A percentile compares a stretch with the other conserved stretches of the same genome.
Conservation (phyloP, 2,329 filamentous ascomycete species). For the Cladophialophora chaetospira region DNA sequence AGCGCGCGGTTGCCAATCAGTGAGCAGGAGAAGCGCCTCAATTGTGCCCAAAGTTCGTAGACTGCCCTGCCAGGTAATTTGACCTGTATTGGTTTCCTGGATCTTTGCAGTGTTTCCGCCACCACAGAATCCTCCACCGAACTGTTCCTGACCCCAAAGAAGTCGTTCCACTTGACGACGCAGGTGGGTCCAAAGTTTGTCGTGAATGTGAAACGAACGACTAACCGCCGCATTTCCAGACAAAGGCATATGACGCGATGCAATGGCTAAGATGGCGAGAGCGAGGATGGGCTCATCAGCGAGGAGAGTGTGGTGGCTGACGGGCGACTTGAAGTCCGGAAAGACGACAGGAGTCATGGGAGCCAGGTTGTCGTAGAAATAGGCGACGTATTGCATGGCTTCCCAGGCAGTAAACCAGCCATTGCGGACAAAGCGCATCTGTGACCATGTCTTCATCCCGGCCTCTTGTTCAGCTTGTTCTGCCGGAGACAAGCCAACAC, state of each 20-base stretch:
- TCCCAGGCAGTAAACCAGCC: constrained; percentile 96
- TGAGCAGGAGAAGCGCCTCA: constrained; percentile 89
- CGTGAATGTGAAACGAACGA: constrained; percentile 86
- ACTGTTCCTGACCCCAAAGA: constrained; percentile 94
- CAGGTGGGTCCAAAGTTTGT: constrained; percentile 92
- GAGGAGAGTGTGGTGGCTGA: constrained; percentile 75
- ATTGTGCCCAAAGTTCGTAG: constrained; percentile 89
- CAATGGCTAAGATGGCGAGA: constrained; percentile 86
- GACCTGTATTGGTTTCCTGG: constrained; percentile 65
- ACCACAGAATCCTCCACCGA: constrained; percentile 82
- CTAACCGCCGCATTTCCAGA: constrained; percentile 78
- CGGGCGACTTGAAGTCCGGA: constrained; percentile 82
- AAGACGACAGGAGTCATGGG: constrained; percentile 92
- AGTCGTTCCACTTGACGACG: constrained; percentile 93
- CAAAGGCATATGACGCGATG: constrained; percentile 82
- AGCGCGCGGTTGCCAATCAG: constrained; percentile 94
- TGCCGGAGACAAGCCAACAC: constrained; percentile 17
- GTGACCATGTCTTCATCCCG: constrained; percentile 83
- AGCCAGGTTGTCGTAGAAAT: constrained; percentile 90
- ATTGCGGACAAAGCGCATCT: constrained; percentile 91
- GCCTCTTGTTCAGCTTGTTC: constrained; percentile 52
- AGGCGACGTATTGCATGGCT: constrained; percentile 90
- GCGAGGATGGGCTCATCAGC: constrained; percentile 91
- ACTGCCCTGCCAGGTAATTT: constrained; percentile 65
- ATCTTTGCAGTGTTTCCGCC: constrained; percentile 63